phyloP scores from a whole-genome alignment of 345 rosid species.

The Passiflora organensis region DNA sequence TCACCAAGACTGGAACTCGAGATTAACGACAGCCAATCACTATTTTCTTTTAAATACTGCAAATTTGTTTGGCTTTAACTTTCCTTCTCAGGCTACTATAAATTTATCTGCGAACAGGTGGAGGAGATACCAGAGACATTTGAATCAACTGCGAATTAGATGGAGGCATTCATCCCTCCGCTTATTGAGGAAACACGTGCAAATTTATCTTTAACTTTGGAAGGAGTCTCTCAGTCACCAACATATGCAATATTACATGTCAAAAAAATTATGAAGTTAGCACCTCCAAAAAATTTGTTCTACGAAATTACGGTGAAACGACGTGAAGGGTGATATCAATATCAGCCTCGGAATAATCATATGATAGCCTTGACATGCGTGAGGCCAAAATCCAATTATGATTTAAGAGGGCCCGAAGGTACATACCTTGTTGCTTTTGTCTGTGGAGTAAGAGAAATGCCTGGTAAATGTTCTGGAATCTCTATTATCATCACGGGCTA shows the following conservation, averaged over 20 bases:
- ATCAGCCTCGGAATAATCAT: constrained; percentile 40
- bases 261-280: not conserved
- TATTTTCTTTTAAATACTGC: too few relatives aligned
- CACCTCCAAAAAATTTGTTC: not conserved
- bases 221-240: constrained; percentile 29
- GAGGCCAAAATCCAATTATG: constrained; percentile 32
- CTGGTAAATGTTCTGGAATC: constrained; percentile 1
- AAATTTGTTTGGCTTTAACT: not conserved
- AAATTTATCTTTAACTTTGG: constrained; percentile 24
- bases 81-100: too few relatives aligned
- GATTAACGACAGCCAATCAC: too few relatives aligned
- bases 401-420: constrained; percentile 24
- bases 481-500: constrained; percentile 30
- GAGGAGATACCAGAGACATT: constrained; percentile 32
- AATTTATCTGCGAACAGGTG: constrained; percentile 22
- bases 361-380: constrained; percentile 28
- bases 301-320: constrained; percentile 26
- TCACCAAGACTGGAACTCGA: too few relatives aligned
- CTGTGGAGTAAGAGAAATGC: not conserved
- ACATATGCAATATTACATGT: constrained; percentile 19
- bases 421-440: constrained; percentile 38
- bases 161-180: constrained; percentile 28
- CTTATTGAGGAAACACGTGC: constrained; percentile 47
- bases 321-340: constrained; percentile 33
- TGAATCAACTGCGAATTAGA: constrained; percentile 22